A percentile compares a stretch with the other conserved stretches of the same genome.
Conservation (phyloP, 2,329 filamentous ascomycete species). For the Fusarium nygamai region DNA sequence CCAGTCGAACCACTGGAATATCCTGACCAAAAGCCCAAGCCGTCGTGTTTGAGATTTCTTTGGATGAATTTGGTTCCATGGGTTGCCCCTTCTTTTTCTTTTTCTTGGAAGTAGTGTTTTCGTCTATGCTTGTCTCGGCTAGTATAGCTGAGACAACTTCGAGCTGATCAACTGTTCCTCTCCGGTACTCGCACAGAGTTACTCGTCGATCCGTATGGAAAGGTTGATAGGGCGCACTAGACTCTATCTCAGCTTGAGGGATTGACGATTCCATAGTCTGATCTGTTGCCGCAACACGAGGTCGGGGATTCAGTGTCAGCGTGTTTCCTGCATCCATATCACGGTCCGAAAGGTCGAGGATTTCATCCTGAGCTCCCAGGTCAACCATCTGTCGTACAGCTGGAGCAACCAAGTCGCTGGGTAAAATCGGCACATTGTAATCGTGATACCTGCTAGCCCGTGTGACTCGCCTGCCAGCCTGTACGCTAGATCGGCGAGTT, state of each 20-base stretch:
- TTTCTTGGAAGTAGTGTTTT: conserved; percentile 49
- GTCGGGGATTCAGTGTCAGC: conserved; percentile 58
- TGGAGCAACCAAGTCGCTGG: conserved; percentile 67
- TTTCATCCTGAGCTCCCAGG: conserved; percentile 62
- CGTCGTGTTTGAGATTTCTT: conserved; percentile 26
- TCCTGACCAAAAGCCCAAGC: conserved; percentile 71
- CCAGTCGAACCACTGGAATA: conserved; percentile 61
- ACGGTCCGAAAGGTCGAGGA: conserved; percentile 62
- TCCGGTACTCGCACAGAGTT: conserved; percentile 73
- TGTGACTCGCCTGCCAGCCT: conserved; percentile 61
- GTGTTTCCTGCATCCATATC: conserved; percentile 65
- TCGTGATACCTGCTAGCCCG: conserved; percentile 71
- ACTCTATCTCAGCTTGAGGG: conserved; percentile 88
- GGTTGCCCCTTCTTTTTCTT: conserved; percentile 50
- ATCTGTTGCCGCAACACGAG: conserved; percentile 50
- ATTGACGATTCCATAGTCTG: conserved; percentile 70
- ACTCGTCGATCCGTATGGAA: conserved; percentile 93
- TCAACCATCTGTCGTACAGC: conserved; percentile 64
- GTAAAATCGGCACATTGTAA: conserved; percentile 70
- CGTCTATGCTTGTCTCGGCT: conserved; percentile 54
- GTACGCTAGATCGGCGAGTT: conserved; percentile 63
- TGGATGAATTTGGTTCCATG: conserved; percentile 24
- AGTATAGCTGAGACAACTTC: conserved; percentile 54
- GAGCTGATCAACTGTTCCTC: conserved; percentile 46
- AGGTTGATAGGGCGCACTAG: conserved; percentile 92